Conservation (phyloP, 441 rosid species). For the Mallotus repandus region DNA sequence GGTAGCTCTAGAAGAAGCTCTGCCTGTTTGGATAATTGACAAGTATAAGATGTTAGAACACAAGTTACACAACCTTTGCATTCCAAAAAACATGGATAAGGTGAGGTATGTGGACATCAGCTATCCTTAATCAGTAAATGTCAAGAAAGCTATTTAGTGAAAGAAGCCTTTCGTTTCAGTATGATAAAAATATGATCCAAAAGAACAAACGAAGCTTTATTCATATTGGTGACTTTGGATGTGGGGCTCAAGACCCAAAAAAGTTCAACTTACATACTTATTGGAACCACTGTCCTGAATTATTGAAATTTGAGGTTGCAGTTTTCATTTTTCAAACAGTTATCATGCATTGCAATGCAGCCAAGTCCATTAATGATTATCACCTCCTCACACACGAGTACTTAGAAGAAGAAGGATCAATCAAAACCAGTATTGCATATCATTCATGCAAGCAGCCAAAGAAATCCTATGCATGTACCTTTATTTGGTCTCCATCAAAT, state of each 20-base stretch:
- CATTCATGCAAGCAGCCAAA: not conserved
- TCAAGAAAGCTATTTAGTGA: not conserved
- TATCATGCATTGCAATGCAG: not conserved
- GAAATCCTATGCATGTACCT: conserved; percentile 46
- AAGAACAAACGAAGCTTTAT: not conserved
- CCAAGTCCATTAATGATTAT: not conserved
- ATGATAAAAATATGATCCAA: not conserved
- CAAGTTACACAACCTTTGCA: not conserved
- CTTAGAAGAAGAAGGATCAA: not conserved
- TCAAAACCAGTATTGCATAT: not conserved
- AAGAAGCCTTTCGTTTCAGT: not conserved
- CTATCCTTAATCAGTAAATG: not conserved
- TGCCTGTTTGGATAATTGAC: conserved; percentile 50
- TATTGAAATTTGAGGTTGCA: not conserved
- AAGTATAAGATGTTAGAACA: not conserved
- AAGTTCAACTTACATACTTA: not conserved
- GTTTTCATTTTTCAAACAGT: not conserved
- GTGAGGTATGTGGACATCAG: not conserved
- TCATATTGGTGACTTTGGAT: not conserved
- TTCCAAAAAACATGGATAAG: conserved; percentile 4
- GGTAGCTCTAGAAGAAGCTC: conserved; percentile 96
- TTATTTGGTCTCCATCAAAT: conserved; percentile 67
- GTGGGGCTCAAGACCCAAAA: not conserved
- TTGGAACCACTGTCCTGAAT: not conserved
- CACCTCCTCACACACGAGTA: not conserved